phyloP scores from a whole-genome alignment of 768 basidiomycete genomes.

The Termitomyces sp. region DNA sequence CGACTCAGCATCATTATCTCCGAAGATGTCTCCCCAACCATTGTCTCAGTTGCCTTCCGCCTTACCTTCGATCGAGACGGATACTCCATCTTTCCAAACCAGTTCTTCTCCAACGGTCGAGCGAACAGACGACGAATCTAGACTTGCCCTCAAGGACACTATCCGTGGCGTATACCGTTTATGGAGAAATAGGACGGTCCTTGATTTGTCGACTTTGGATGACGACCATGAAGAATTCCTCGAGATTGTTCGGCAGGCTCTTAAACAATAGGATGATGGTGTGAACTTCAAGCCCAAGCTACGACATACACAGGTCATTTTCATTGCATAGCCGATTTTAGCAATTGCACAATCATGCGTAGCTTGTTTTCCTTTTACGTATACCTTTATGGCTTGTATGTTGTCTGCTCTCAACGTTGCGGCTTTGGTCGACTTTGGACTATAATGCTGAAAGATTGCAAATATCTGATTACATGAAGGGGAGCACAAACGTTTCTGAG shows the following conservation, averaged over 20 bases:
- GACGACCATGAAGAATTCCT: conserved; percentile 34
- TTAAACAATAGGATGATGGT: conserved; percentile 11
- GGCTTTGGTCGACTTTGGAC: too few species aligned
- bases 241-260: conserved; percentile 29
- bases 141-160: conserved; percentile 43
- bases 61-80: not conserved
- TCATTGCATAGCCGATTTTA: not conserved
- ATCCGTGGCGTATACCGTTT: conserved; percentile 55
- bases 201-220: conserved; percentile 6
- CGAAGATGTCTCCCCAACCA: conserved; percentile 2
- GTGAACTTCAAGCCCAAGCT: not conserved
- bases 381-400: too few species aligned
- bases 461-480: not conserved
- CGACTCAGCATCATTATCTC: conserved; percentile 17
- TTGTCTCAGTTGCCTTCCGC: not conserved
- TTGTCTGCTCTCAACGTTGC: too few species aligned
- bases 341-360: not conserved
- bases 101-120: conserved; percentile 3
- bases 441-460: too few species aligned
- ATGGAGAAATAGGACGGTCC: conserved; percentile 43
- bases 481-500: not conserved
- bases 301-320: not conserved
- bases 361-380: not conserved
- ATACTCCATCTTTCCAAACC: not conserved
- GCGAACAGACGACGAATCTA: conserved; percentile 15